Evolutionary conservation across 2,329 filamentous ascomycete genomes (phyloP), one percentile per base, ranked within the genome.

Genomic region (Alternaria sp.): DNA sequence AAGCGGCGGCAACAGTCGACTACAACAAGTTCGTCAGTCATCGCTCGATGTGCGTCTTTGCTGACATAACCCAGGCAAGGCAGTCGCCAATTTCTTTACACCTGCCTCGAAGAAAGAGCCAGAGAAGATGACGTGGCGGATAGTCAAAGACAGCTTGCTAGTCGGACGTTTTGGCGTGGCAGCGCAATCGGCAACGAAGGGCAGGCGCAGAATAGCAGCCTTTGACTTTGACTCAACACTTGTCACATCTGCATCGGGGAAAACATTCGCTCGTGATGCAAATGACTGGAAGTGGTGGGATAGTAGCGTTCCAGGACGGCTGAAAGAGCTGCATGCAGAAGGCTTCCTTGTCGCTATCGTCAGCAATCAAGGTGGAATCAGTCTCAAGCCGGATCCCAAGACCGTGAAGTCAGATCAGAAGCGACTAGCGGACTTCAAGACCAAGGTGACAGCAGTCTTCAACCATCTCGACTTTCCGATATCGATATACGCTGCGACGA

Each of bases 241-340:
- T 33, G 93, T 99, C 65, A 84, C 85, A 2, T 91, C 93, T 0
- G 86, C 88, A 5, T 97, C 94, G 0, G 94, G 94, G 8, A 96
- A 93, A 80, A 91, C 87, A 55, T 95, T 95, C 74, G 86, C 88
- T 3, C 86, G 86, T 55, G 87, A 89, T 68, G 87, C 89, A 0
- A 83, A 84, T 5, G 95, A 98, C 77, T 99, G 96, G 96, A 93
- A 92, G 78, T 99, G 96, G 96, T 98, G 94, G 93, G 84, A 96
- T 77, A 71, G 81, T 14, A 85, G 82, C 18, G 92, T 98, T 0
- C 93, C 93, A 1, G 80, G 79, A 0, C 87, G 83, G 56, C 79
- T 99, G 18, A 87, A 86, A 68, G 83, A 89, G 63, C 83, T 98
- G 2, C 87, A 93, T 73, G 83, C 88, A 11, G 87, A 96, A 69